Conservation (phyloP, 2,329 filamentous ascomycete species). For the Microsporum canis region DNA sequence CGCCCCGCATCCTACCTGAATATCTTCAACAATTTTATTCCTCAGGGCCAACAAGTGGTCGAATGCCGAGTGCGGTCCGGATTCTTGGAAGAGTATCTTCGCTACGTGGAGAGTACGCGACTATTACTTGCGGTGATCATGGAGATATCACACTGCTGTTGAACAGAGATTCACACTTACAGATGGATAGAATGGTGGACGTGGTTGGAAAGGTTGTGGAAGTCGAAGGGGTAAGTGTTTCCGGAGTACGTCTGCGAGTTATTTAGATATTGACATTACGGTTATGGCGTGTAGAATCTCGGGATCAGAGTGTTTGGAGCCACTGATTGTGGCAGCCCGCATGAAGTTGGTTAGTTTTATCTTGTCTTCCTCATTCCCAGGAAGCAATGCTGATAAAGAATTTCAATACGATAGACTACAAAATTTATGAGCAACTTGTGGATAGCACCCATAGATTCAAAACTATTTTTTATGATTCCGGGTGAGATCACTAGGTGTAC, state of each 20-base stretch:
- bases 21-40: constrained; percentile 67
- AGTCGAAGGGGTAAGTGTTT: constrained; percentile 25
- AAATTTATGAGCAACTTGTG: constrained; percentile 64
- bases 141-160: constrained; percentile 64
- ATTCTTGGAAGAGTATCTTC: constrained; percentile 76
- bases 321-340: constrained; percentile 34
- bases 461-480: constrained; percentile 58
- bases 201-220: constrained; percentile 38
- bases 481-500: background rate
- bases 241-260: background rate
- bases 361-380: background rate
- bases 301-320: constrained; percentile 33
- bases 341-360: constrained; percentile 27
- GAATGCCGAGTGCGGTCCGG: constrained; percentile 57
- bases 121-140: constrained; percentile 57
- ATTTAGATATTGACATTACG: background rate
- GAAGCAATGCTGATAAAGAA: background rate
- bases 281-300: constrained; percentile 21
- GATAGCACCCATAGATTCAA: constrained; percentile 74
- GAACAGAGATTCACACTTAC: constrained; percentile 45
- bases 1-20: constrained; percentile 70
- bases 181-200: constrained; percentile 37
- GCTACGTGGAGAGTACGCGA: constrained; percentile 67
- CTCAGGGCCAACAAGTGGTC: constrained; percentile 25
- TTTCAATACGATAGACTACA: constrained; percentile 50